Base-by-base conservation (phyloP, 108 stramenopile genomes). In the Discostella pseudostelligera region DNA sequence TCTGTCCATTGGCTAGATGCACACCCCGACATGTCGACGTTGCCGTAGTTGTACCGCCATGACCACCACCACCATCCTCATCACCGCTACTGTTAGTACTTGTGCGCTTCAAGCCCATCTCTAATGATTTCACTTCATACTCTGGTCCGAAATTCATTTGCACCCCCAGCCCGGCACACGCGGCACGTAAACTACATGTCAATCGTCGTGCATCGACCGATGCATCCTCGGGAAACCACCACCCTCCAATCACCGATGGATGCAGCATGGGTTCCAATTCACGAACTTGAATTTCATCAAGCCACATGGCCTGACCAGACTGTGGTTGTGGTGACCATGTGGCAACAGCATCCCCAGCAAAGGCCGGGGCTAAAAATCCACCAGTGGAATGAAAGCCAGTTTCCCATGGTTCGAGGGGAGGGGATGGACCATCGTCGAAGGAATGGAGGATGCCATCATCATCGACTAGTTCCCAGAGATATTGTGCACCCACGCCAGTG, bases 191-290 rank as follows among this genome's bases (percentile, higher is more conserved):
- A 47, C 79, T 78, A 26, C 78, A 55, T 4, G 86, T 84, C 61
- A 96, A 65, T 26, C 89, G 71, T 42, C 92, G 65, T 4, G 96
- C 92, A 77, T 97, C 96, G 20, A 97, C 93, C 47, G 84, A 85
- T 70, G 94, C 94, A 78, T 97, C 96, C 44, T 95, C 87, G 10
- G 93, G 92, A 67, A 92, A 97, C 94, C 94, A 97, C 93, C 93
- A 97, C 14, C 93, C 96, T n/a, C 96, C 96, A 22, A 89, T 64
- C 0, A 93, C 89, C 12, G 92, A 64, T 6, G 73, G 74, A 39
- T 85, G 78, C 4, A 97, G 40, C 54, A 71, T 63, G 1, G 96
- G 96, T 78, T 97, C 96, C 64, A 96, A 65, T 44, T 89, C 91
- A 25, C 84, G 72, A 0, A 92, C 87, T 70, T 95, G 93, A 6